Evolutionary conservation across 768 basidiomycete genomes (phyloP), one percentile per base, ranked within the genome.

Genomic region (Mycena polygramma): DNA sequence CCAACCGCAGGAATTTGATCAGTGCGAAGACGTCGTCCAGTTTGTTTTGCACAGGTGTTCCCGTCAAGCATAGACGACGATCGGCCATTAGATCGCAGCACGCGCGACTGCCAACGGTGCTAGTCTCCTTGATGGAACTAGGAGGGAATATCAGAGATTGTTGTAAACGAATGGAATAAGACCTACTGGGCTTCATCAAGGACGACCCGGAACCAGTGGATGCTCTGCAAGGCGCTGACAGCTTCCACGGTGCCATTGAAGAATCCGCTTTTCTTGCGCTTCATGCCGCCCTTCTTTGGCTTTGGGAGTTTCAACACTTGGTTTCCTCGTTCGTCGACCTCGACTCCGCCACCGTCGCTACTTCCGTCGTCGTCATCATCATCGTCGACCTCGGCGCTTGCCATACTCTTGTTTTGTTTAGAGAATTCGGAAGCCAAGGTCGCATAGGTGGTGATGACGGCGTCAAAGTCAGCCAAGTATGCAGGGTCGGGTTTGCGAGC

Each of bases 41-140:
- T 81, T 97, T 98, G 86, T 99, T 99, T 83, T 99, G 98, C 45
- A 99, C 96, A 1, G 98, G 98, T 10, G 98, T 99, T 65, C 98
- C 98, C n/a, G 97, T 97, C 48, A 99, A 85, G 79, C 95, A 97
- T 51, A 98, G 84, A 19, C 98, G 91, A 61, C 98, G 91, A 77
- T 98, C 95, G 19, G 98, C 95, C 80, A 93, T 88, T 57, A 99
- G 88, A 79, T 98, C 96, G 80, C 98, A 99, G 15, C 94, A 96
- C 9, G 98, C 98, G 65, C 95, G 91, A 71, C 96, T 96, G 52
- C 93, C 97, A 51, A 99, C 95, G 1, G 98, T 99, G 26, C 89
- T 88, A 8, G 95, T 92, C 81, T 98, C 97, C 81, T 99, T 99
- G 83, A 99, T 99, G 67, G 91, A 98, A 75, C 97, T 99, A 73